These are phyloP conservation scores for Senecio squalidus DNA, from an alignment of 140 eudicot genomes.

Conservation along the genomic window DNA sequence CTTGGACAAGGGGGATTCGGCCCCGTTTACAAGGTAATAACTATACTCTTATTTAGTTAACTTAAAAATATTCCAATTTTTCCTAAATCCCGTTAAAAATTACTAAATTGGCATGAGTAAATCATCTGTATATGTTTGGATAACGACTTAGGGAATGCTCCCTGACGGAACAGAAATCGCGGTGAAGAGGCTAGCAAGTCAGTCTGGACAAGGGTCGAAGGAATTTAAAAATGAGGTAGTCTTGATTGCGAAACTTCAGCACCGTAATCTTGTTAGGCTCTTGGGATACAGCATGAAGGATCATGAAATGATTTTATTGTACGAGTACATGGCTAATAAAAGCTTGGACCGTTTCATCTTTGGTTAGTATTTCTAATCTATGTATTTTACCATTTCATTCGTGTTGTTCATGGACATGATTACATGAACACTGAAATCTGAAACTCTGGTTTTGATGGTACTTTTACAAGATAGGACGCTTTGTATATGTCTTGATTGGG, in stretches of 20 bases:
- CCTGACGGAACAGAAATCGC: constrained; percentile 48
- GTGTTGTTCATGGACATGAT: not conserved
- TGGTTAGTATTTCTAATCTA: constrained; percentile 30
- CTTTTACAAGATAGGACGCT: constrained; percentile 27
- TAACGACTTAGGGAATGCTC: constrained; percentile 35
- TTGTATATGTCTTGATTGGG: constrained; percentile 36
- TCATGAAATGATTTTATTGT: constrained; percentile 47
- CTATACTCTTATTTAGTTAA: not conserved
- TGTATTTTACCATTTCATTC: not conserved
- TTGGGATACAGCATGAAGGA: constrained; percentile 50
- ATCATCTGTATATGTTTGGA: not conserved
- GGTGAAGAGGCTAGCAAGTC: constrained; percentile 50
- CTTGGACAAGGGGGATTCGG: constrained; percentile 68
- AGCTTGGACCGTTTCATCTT: constrained; percentile 53
- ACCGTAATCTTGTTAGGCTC: constrained; percentile 53
- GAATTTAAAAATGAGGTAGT: constrained; percentile 53
- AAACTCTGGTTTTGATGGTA: constrained; percentile 16
- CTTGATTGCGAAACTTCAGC: constrained; percentile 56
- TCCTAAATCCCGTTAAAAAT: not conserved
- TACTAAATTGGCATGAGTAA: not conserved
- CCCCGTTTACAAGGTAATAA: constrained; percentile 53
- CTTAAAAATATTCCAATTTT: not conserved
- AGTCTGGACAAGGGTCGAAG: constrained; percentile 48
- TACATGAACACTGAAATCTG: not conserved
- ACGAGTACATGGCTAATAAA: constrained; percentile 54